Evolutionary conservation across 768 basidiomycete species (phyloP).

Genomic region (Suillus spraguei): DNA sequence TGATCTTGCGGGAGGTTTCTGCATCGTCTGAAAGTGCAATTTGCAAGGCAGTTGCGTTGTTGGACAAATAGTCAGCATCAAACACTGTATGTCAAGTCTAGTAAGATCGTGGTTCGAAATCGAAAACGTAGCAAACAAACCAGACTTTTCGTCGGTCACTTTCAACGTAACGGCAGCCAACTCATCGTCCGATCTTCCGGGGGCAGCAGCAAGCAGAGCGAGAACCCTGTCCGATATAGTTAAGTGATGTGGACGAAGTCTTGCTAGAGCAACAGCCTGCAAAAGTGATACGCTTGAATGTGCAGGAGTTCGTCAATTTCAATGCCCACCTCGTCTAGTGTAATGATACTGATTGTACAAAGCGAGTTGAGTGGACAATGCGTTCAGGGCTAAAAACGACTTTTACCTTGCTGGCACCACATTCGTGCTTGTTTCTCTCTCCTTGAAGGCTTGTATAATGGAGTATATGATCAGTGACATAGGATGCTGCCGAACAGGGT

Average conservation of each 20-base stretch:
- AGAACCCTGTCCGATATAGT: slow-evolving; percentile 45
- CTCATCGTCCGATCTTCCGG: slow-evolving; percentile 12
- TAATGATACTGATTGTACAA: slow-evolving; percentile 37
- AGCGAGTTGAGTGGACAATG: not conserved
- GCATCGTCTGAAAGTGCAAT: slow-evolving; percentile 39
- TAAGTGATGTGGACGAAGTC: slow-evolving; percentile 44
- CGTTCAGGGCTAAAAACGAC: not conserved
- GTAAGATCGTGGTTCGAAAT: not conserved
- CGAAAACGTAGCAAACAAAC: not conserved
- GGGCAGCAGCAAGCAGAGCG: slow-evolving; percentile 12
- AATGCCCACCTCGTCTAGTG: slow-evolving; percentile 37
- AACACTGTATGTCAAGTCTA: slow-evolving; percentile 6
- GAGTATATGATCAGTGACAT: slow-evolving; percentile 41
- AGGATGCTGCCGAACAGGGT: slow-evolving; percentile 44
- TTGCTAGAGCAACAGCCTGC: slow-evolving; percentile 44
- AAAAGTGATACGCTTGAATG: not conserved
- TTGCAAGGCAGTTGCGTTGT: slow-evolving; percentile 36
- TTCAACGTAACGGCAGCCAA: slow-evolving; percentile 1
- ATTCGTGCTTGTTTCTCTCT: slow-evolving; percentile 39
- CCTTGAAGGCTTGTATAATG: slow-evolving; percentile 41
- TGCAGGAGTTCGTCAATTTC: not conserved
- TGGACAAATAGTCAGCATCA: slow-evolving; percentile 37
- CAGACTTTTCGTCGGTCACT: not conserved
- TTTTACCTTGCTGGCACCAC: slow-evolving; percentile 53
- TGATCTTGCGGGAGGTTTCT: slow-evolving; percentile 44